Percentiles rank a stretch among this genome's conserved stretches.
Evolutionary conservation across 2,329 filamentous ascomycete genomes (phyloP).

Genomic region (Fusarium pseudonygamai): DNA sequence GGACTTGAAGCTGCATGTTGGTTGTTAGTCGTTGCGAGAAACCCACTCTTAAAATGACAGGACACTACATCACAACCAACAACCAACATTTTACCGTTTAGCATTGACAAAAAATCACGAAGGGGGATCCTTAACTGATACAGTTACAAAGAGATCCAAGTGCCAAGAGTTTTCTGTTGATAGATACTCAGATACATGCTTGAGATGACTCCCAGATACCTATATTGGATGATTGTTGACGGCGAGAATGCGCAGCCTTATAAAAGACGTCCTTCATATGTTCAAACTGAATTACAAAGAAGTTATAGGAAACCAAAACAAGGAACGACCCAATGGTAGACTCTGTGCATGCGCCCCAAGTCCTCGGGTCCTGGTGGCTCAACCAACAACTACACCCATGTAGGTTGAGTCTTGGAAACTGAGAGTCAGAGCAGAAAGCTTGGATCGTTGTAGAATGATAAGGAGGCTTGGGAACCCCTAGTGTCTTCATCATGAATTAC

Average conservation of each 20-base stretch:
- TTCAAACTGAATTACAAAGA: not conserved
- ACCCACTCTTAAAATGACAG: not conserved
- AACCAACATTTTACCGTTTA: not conserved
- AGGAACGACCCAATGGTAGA: not conserved
- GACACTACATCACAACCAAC: not conserved
- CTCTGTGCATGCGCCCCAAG: not conserved
- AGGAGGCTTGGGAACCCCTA: not conserved
- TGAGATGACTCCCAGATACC: no score
- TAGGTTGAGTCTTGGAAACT: not conserved
- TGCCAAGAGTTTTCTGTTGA: not conserved
- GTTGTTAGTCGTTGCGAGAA: not conserved
- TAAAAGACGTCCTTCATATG: no score
- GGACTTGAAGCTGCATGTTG: not conserved
- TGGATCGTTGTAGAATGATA: not conserved
- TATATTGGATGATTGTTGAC: no score
- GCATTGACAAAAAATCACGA: not conserved
- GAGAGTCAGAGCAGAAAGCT: not conserved
- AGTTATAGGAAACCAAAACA: not conserved
- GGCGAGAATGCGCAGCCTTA: not conserved
- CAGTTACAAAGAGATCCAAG: no score
- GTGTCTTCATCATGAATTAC: not conserved
- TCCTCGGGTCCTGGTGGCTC: not conserved
- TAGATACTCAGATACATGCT: no score
- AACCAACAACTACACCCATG: slow-evolving; percentile 5
- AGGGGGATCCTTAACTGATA: no score